Conservation (phyloP, 2,329 filamentous ascomycete genomes). For the Zalaria obscura region DNA sequence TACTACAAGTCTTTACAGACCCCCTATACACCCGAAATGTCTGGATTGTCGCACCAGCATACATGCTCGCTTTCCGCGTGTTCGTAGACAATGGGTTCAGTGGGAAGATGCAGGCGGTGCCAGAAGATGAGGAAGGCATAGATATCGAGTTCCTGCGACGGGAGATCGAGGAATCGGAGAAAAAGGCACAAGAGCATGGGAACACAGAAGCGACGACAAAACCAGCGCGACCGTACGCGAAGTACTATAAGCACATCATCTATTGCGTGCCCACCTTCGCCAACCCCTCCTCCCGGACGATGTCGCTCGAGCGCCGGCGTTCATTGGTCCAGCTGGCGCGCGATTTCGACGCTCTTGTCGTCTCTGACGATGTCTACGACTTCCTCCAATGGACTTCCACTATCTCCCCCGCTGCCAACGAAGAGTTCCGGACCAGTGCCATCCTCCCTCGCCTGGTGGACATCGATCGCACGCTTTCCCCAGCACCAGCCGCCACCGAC, state of each 20-base stretch:
- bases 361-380: constrained; percentile 91
- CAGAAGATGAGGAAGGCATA: constrained; percentile 66
- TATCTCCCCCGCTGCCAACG: not conserved
- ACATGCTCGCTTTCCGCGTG: constrained; percentile 73
- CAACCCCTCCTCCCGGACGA: constrained; percentile 76
- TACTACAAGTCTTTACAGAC: constrained; percentile 71
- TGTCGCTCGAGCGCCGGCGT: constrained; percentile 54
- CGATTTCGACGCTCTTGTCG: constrained; percentile 64
- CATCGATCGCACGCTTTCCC: constrained; percentile 51
- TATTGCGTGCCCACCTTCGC: constrained; percentile 81
- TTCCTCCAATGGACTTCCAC: constrained; percentile 58
- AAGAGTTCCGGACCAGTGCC: constrained; percentile 22
- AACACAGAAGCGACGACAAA: constrained; percentile 34
- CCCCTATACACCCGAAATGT: constrained; percentile 58
- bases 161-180: constrained; percentile 37
- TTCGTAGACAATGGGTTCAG: constrained; percentile 67
- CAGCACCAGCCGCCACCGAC: constrained; percentile 30
- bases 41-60: constrained; percentile 72
- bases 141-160: constrained; percentile 48
- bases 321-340: constrained; percentile 64
- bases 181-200: constrained; percentile 6
- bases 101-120: constrained; percentile 51
- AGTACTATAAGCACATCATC: constrained; percentile 75
- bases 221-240: constrained; percentile 44
- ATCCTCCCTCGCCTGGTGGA: constrained; percentile 61